These are phyloP conservation scores for Starmerella tilneyi DNA, from an alignment of 805 yeast species.

Conservation along the genomic window DNA sequence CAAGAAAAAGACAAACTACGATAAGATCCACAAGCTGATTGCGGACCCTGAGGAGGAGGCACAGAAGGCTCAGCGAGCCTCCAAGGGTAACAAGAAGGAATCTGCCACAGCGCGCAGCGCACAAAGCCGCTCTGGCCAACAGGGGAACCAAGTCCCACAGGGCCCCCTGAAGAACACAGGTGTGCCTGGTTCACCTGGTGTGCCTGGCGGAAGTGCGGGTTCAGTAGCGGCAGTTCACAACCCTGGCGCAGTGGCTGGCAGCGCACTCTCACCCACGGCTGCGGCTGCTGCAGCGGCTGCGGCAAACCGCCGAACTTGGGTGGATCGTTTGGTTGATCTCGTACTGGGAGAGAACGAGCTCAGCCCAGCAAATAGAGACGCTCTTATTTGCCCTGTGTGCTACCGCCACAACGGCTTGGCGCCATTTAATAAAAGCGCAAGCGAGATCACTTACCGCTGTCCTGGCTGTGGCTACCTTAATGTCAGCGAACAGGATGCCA, in stretches of 20 bases:
- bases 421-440: slow-evolving; percentile 52
- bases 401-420: slow-evolving; percentile 69
- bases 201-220: no score
- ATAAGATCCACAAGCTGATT: slow-evolving; percentile 63
- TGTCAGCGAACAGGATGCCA: slow-evolving; percentile 7
- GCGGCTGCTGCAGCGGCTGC: slow-evolving; percentile 5
- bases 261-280: neutral
- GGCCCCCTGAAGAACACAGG: no score
- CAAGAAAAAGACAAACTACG: slow-evolving; percentile 62
- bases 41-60: slow-evolving; percentile 47
- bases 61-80: slow-evolving; percentile 27
- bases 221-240: no score
- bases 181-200: no score
- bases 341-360: slow-evolving; percentile 56
- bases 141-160: no score
- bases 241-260: neutral
- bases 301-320: slow-evolving; percentile 28
- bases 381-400: slow-evolving; percentile 62
- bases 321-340: slow-evolving; percentile 36
- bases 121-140: no score
- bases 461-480: slow-evolving; percentile 47
- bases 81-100: neutral
- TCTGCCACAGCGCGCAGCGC: neutral
- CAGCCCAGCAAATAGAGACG: slow-evolving; percentile 50
- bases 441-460: slow-evolving; percentile 47